phyloP scores from a whole-genome alignment of 805 yeast species.

The Ogataea populi-albae region DNA sequence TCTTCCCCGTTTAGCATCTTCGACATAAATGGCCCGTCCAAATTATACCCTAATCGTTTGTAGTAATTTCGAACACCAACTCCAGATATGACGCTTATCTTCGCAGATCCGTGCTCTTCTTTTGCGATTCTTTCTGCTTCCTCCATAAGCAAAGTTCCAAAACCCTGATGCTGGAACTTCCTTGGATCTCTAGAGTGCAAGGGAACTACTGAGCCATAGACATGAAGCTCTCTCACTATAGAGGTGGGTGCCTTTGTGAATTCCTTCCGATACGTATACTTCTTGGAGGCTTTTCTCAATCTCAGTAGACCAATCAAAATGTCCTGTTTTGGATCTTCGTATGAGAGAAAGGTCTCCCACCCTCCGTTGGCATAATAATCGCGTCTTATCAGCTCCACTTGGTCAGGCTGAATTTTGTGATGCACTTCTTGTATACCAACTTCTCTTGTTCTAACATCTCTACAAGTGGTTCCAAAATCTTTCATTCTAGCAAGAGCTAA shows the following conservation, averaged over 20 bases:
- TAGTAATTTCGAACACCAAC: constrained; percentile 97
- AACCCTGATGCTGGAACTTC: constrained; percentile 98
- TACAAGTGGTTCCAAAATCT: constrained; percentile 92
- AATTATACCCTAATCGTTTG: constrained; percentile 81
- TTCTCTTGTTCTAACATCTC: constrained; percentile 96
- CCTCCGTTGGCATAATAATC: constrained; percentile 98
- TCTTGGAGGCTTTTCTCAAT: constrained; percentile 82
- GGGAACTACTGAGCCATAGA: constrained; percentile 96
- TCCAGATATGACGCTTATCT: constrained; percentile 92
- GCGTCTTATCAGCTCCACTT: constrained; percentile 90
- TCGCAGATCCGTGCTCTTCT: constrained; percentile 90
- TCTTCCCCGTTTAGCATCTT: constrained; percentile 38
- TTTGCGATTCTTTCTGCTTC: constrained; percentile 95
- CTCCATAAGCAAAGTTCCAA: constrained; percentile 95
- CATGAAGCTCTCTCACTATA: constrained; percentile 94
- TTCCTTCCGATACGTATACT: constrained; percentile 88
- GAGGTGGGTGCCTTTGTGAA: constrained; percentile 81
- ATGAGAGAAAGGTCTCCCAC: constrained; percentile 95
- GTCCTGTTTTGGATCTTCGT: constrained; percentile 96
- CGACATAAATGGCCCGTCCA: constrained; percentile 99
- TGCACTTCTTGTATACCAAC: constrained; percentile 99
- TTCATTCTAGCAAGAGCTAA: constrained; percentile 96
- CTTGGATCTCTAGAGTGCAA: constrained; percentile 94
- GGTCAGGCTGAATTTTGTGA: constrained; percentile 94
- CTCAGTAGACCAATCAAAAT: constrained; percentile 88